These are phyloP conservation scores for Phytophthora europaea DNA, from an alignment of 352 stramenopile genomes.

Conservation along the genomic window DNA sequence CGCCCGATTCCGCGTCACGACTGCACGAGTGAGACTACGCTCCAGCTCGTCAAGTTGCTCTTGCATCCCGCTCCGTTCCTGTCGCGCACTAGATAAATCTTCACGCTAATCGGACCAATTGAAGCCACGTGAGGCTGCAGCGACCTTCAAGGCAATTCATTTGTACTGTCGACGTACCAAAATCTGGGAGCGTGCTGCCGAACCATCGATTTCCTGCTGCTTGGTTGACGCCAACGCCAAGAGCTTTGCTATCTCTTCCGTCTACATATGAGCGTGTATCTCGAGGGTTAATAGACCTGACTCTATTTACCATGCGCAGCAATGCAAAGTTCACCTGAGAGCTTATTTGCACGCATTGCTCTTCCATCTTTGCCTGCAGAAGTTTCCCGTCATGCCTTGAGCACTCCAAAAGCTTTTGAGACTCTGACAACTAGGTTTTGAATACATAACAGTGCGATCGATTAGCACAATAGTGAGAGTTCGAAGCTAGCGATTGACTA, in stretches of 20 bases:
- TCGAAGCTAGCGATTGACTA: neutral
- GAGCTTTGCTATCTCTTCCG: constrained; percentile 30
- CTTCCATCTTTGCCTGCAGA: constrained; percentile 31
- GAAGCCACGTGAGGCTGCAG: neutral
- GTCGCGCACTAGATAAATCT: constrained; percentile 35
- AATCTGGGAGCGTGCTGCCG: constrained; percentile 18
- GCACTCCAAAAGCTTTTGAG: constrained; percentile 24
- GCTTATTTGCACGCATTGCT: constrained; percentile 12
- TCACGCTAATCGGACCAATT: constrained; percentile 18
- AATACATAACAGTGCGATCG: neutral
- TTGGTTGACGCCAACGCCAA: constrained; percentile 23
- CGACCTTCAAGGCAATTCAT: neutral
- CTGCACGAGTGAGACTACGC: constrained; percentile 19
- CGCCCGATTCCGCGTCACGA: constrained; percentile 48
- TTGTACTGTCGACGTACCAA: constrained; percentile 28
- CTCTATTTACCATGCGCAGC: neutral
- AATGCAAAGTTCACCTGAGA: constrained; percentile 24
- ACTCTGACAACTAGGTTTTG: constrained; percentile 18
- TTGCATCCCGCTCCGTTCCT: constrained; percentile 24
- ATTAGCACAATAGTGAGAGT: neutral
- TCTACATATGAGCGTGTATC: constrained; percentile 11
- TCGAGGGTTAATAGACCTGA: neutral
- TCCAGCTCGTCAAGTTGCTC: constrained; percentile 29
- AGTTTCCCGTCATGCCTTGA: constrained; percentile 27
- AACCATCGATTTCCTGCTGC: constrained; percentile 44